Evolutionary conservation across 805 yeast species (phyloP), one percentile per base, ranked within the genome.

Genomic region (Komagataella pseudopastoris): DNA sequence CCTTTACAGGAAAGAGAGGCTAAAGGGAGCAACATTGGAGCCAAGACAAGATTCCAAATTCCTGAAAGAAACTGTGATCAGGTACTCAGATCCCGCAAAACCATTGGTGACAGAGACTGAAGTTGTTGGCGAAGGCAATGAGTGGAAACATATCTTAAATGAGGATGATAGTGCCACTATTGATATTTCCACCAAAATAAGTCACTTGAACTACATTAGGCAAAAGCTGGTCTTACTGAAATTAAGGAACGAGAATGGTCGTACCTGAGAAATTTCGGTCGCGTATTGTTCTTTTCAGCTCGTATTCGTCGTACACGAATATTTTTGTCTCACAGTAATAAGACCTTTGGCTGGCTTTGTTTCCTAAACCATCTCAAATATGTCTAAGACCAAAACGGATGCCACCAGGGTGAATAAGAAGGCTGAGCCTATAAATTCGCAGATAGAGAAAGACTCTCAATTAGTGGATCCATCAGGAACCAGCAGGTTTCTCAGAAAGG

Each of bases 1-100:
- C 1, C 49, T 50, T 44, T 66, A 67, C 48, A 59, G 62, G 43
- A 53, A 57, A 6, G 49, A 60, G 16, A 63, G 72, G 14, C 55
- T 60, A 18, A 53, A 55, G 44, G 80, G 79, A 2, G 62, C 56
- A 12, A 52, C 54, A 1, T 54, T 69, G 39, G 68, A 65, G 30
- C 53, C 61, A 6, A 54, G 52, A 7, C 51, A 55, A 1, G 54
- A 56, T 39, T 43, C 22, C 6, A 48, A 47, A n/a, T 5, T 58
- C 6, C 46, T 49, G 6, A 49, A 52, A 24, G 61, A 59, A n/a
- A 61, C 64, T 0, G 24, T 59, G 12, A 51, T 62, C 14, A 54
- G 49, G 44, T 59, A 54, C 48, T 51, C 22, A 20, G 50, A 45
- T 20, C 44, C 44, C 8, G 44, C 46, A 49, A 45, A 45, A 36